Evolutionary conservation across 176 grass and related monocot species (phyloP).

Genomic region (Juncus effusus): DNA sequence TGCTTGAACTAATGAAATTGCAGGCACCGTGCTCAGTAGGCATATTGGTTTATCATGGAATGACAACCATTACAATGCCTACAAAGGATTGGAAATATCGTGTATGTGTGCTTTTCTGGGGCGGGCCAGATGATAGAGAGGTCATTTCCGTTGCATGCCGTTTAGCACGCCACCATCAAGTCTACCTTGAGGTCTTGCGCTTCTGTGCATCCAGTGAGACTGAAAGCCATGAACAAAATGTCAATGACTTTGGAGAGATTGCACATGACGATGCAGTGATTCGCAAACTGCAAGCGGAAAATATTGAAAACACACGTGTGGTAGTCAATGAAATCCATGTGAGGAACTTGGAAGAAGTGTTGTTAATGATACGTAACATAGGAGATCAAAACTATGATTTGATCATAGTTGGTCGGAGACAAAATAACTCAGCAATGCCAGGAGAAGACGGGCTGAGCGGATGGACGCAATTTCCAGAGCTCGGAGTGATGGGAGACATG

Average conservation of each 20-base stretch:
- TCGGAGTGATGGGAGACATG: conserved; percentile 43
- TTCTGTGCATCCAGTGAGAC: neutral
- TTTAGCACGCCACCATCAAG: conserved; percentile 9
- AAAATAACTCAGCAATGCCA: neutral
- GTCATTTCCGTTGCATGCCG: conserved; percentile 20
- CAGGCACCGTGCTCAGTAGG: conserved; percentile 28
- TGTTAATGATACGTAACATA: neutral
- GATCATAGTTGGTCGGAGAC: conserved; percentile 28
- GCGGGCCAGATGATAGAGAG: conserved; percentile 39
- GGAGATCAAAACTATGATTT: conserved; percentile 7
- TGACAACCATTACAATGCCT: neutral
- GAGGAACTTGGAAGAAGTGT: neutral
- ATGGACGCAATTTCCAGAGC: conserved; percentile 38
- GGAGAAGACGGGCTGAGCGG: conserved; percentile 9
- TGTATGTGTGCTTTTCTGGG: conserved; percentile 31
- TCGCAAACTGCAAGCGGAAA: conserved; percentile 14
- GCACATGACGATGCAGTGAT: conserved; percentile 23
- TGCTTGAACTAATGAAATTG: neutral
- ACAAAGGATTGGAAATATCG: neutral
- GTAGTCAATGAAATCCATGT: conserved; percentile 13
- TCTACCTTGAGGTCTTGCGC: conserved; percentile 11
- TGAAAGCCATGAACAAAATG: no score
- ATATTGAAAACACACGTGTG: conserved; percentile 10
- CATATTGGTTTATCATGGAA: conserved; percentile 28
- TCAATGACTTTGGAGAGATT: neutral